Evolutionary conservation across 2,329 filamentous ascomycete species (phyloP).

Genomic region (Fusarium mundagurra): DNA sequence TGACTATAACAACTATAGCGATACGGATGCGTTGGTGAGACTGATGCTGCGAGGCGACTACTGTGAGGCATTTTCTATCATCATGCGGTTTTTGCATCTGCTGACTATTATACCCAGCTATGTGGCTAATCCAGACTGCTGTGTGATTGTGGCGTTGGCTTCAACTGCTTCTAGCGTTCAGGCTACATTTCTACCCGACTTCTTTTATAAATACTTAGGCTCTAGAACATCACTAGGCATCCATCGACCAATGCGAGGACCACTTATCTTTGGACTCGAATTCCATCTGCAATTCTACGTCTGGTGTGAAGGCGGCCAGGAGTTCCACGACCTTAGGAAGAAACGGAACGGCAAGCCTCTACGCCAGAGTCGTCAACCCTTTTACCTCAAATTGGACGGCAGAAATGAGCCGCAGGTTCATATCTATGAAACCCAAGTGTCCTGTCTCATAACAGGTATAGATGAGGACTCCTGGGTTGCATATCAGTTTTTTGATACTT

Average conservation of each 20-base stretch:
- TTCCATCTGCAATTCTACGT: conserved; percentile 2
- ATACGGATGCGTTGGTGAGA: background rate
- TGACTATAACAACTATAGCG: background rate
- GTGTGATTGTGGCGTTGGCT: background rate
- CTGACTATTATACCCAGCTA: background rate
- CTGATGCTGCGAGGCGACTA: background rate
- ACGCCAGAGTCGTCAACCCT: background rate
- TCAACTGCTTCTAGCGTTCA: background rate
- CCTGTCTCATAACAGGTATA: background rate
- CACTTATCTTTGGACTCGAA: background rate
- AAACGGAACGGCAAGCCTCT: background rate
- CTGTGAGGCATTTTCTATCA: background rate
- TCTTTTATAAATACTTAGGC: conserved; percentile 5
- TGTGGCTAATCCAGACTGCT: background rate
- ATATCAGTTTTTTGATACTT: background rate
- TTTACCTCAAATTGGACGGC: background rate
- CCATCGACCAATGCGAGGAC: background rate
- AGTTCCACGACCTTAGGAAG: background rate
- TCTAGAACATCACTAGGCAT: background rate
- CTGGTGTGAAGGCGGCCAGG: background rate
- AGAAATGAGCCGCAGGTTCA: background rate
- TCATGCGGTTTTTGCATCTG: accelerated
- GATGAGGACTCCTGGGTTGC: background rate
- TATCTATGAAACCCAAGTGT: background rate
- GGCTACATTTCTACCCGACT: background rate